A percentile compares a stretch with the other conserved stretches of the same genome.
These are phyloP conservation scores for Purshia tridentata DNA, from an alignment of 306 rosid species.

Conservation along the genomic window DNA sequence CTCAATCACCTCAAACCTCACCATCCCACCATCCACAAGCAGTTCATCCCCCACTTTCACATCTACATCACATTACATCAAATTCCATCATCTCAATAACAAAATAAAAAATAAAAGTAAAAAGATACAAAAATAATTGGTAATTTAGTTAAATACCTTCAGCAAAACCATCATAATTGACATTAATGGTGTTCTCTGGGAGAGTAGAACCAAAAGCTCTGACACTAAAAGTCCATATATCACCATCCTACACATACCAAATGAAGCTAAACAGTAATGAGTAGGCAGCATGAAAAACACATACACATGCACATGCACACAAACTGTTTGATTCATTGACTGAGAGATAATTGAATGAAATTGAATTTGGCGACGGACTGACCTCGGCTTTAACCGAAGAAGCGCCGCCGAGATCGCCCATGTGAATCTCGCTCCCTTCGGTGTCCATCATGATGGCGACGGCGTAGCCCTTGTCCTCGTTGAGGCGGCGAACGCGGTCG, in stretches of 20 bases:
- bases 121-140: background rate
- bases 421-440: slow-evolving; percentile 97
- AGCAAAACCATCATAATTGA: slow-evolving; percentile 89
- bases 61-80: slow-evolving; percentile 47
- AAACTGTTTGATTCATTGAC: background rate
- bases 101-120: background rate
- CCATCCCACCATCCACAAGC: slow-evolving; percentile 98
- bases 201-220: slow-evolving; percentile 79
- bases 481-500: slow-evolving; percentile 69
- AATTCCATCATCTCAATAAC: slow-evolving; percentile 11
- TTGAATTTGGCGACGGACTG: too few species aligned
- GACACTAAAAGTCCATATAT: slow-evolving; percentile 95
- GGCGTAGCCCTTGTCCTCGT: slow-evolving; percentile 85
- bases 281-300: background rate
- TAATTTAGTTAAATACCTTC: slow-evolving; percentile 49
- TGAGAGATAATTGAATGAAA: background rate
- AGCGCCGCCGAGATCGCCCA: slow-evolving; percentile 96
- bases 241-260: slow-evolving; percentile 64
- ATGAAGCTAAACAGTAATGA: background rate
- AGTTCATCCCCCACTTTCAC: slow-evolving; percentile 94
- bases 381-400: slow-evolving; percentile 95
- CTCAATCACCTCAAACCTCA: slow-evolving; percentile 93
- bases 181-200: slow-evolving; percentile 82
- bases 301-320: background rate
- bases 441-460: slow-evolving; percentile 99